Evolutionary conservation across 2,329 filamentous ascomycete species (phyloP), one percentile per base, ranked within the genome.

Genomic region (Verticillium nubilum): DNA sequence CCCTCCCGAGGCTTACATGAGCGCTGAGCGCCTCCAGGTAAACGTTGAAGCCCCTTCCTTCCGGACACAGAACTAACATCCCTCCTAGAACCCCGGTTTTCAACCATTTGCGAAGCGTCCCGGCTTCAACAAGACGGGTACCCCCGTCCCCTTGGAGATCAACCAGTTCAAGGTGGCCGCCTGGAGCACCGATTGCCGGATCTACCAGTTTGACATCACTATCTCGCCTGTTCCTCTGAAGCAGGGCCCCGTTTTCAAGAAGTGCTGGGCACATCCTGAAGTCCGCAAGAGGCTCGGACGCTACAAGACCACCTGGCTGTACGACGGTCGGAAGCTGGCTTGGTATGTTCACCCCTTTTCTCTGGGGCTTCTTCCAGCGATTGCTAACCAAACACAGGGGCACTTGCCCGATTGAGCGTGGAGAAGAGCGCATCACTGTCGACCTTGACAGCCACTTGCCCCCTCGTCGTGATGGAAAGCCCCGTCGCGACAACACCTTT

Each of bases 131-230:
- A 81, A 73, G 0, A 76, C 78, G 7, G 88, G 87, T 1, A 83
- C 81, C 62, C 69, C 77, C 0, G 79, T 86, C 23, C 68, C 73
- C 0, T 66, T 91, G 1, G 72, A 79, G 0, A 75, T 96, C 37
- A 98, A 98, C 70, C 86, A 91, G 12, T 96, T 88, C 73, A 81
- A 86, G 0, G 87, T 97, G 58, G 74, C 71, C 0, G 74, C 77
- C 10, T 85, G 87, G 42, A 69, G 76, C 59, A 86, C 86, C 0
- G 79, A 72, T 2, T 81, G 78, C 13, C 82, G 84, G 0, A 84
- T 97, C 25, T 87, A 87, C 63, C 93, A 97, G 69, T 98, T 94
- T 66, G 92, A 97, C 76, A 90, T 96, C 27, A 69, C 81, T 4
- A 81, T 94, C 52, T 84, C 86, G 2, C 85, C 81, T 1, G 86